Percentiles rank a stretch among this genome's conserved stretches.
Evolutionary conservation across 139 green algal genomes (phyloP).

Genomic region (Picochlorum sp.): DNA sequence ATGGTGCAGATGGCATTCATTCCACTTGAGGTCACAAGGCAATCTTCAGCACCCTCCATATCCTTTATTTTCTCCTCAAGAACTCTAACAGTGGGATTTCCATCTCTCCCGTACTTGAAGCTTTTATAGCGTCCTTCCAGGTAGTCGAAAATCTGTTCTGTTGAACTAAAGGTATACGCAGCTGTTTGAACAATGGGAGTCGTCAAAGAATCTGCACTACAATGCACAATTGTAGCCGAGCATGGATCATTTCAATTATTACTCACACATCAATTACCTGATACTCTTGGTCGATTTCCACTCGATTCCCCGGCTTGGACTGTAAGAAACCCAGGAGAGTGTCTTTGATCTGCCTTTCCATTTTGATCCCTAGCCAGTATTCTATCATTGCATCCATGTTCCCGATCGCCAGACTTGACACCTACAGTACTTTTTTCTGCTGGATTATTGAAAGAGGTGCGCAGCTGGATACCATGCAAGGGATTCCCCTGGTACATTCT

Average conservation of each 20-base stretch:
- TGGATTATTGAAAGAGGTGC: no score
- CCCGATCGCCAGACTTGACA: no score
- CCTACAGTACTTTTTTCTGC: no score
- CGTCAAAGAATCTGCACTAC: conserved; percentile 74
- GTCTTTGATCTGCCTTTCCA: not conserved
- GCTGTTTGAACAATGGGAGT: conserved; percentile 95
- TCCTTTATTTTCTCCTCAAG: conserved; percentile 89
- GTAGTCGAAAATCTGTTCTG: conserved; percentile 88
- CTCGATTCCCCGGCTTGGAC: conserved; percentile 71
- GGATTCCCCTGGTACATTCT: no score
- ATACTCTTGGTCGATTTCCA: conserved; percentile 59
- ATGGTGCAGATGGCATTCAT: conserved; percentile 97
- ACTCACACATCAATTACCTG: conserved; percentile 1
- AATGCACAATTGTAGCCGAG: not conserved
- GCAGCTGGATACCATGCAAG: no score
- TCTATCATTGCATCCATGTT: no score
- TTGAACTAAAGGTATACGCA: conserved; percentile 90
- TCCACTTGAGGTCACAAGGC: conserved; percentile 79
- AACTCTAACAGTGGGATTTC: conserved; percentile 87
- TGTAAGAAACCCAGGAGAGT: conserved; percentile 19
- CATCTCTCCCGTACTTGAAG: conserved; percentile 91
- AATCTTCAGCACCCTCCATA: conserved; percentile 93
- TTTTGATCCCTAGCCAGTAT: no score
- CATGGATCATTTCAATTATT: no score
- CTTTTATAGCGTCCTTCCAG: conserved; percentile 84